A percentile compares a stretch with the other conserved stretches of the same genome.
phyloP scores from a whole-genome alignment of 202 grass and related monocot species.

The Bolboschoenoplectus hybrid region DNA sequence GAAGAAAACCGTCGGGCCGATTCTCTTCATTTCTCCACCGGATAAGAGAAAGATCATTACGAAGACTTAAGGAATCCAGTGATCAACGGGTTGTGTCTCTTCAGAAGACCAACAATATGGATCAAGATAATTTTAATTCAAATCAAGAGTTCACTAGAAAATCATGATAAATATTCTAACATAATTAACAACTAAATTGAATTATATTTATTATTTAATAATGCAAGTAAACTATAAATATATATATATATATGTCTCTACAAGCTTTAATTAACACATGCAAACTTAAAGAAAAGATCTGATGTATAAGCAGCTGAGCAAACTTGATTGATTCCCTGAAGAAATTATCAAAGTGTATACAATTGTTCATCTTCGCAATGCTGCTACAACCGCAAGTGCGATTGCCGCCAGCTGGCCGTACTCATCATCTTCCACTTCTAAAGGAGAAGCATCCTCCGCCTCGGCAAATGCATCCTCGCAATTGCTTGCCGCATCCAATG shows the following conservation, averaged over 20 bases:
- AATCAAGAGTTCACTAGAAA: no score
- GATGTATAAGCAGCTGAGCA: neutral
- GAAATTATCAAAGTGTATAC: neutral
- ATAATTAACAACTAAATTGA: neutral
- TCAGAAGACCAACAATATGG: no score
- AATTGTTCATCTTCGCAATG: neutral
- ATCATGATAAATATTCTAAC: neutral
- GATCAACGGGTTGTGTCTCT: no score
- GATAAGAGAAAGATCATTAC: no score
- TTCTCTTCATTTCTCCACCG: no score
- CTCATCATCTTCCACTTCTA: slow-evolving; percentile 11
- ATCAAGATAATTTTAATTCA: no score
- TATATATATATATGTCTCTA: neutral
- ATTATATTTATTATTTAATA: neutral
- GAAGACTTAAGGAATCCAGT: no score
- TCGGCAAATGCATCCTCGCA: slow-evolving; percentile 36
- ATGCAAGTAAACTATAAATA: neutral
- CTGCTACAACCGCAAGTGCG: slow-evolving; percentile 35
- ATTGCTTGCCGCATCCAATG: slow-evolving; percentile 28
- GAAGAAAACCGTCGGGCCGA: no score
- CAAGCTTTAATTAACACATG: neutral
- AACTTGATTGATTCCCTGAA: neutral
- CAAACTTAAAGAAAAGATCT: slow-evolving; percentile 4
- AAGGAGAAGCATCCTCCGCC: slow-evolving; percentile 26
- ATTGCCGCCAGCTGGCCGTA: slow-evolving; percentile 27